Evolutionary conservation across 306 rosid species (phyloP), one percentile per base, ranked within the genome.

Genomic region (Rosa rugosa): DNA sequence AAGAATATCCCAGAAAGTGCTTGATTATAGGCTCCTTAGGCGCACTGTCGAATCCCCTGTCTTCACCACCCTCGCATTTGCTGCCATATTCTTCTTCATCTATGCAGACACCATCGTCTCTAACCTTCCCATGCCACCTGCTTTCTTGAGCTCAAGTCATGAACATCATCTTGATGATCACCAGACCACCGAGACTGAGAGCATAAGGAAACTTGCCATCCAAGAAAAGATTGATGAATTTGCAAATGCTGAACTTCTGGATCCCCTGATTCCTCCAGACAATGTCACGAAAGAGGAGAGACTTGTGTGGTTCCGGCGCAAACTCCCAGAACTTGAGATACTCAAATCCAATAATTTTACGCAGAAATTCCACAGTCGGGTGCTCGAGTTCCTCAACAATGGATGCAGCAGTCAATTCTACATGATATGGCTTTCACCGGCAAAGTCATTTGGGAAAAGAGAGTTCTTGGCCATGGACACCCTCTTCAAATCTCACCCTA

Each of bases 341-440:
- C 79, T 90, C 64, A 63, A 82, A 20, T 84, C 88, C 27, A 31
- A 82, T 71, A 79, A 66, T 18, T 60, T 79, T 59, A 54, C 87
- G 1, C 31, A 67, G 36, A 73, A 53, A 1, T 86, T 90, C 40
- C 88, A 85, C 13, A 69, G 84, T 25, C 69, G 90, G 42, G 77
- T 84, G 18, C 22, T 78, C 0, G 18, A 71, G 41, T 86, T 90
- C 75, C 73, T 84, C 50, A 72, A 81, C 79, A 34, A 10, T 9
- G 75, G 76, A 45, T 88, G 91, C 36, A 87, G 80, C 63, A 40
- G 76, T 49, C 83, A 62, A 16, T 71, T 88, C 85, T 86, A 79
- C 83, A 84, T 90, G 87, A 81, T 87, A 7, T 86, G 90, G 92
- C 47, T 88, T 62, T 75, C 83, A 7, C 87, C 85, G 9, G 80